Conservation (phyloP, 164 flowering plant species). For the Chloranthus sessilifolius region DNA sequence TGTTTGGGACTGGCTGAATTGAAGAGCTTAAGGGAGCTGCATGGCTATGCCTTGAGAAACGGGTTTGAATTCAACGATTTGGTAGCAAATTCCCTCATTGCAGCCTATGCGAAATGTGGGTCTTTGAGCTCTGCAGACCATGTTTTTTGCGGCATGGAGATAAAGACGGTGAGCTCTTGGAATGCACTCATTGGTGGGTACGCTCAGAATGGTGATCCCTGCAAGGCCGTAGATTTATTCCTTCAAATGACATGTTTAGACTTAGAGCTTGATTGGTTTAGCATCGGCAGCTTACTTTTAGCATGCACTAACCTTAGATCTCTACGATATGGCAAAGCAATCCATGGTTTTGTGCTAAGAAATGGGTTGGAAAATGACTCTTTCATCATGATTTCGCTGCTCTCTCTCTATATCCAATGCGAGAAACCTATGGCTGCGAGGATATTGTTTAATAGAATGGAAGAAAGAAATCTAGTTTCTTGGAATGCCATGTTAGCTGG, state of each 20-base stretch:
- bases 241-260: slow-evolving; percentile 39
- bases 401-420: slow-evolving; percentile 52
- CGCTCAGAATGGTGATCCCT: slow-evolving; percentile 59
- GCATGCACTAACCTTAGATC: slow-evolving; percentile 45
- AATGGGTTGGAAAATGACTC: slow-evolving; percentile 48
- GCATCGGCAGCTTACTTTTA: slow-evolving; percentile 54
- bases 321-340: slow-evolving; percentile 38
- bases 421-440: slow-evolving; percentile 26
- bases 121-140: slow-evolving; percentile 29
- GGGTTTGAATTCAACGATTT: slow-evolving; percentile 38
- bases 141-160: slow-evolving; percentile 32
- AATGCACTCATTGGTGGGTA: slow-evolving; percentile 62
- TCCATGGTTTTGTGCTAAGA: slow-evolving; percentile 54
- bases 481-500: slow-evolving; percentile 80
- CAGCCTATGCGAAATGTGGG: slow-evolving; percentile 73
- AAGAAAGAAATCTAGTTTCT: slow-evolving; percentile 36
- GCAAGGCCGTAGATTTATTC: slow-evolving; percentile 39
- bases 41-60: slow-evolving; percentile 51
- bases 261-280: slow-evolving; percentile 44
- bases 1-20: slow-evolving; percentile 30
- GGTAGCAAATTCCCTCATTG: slow-evolving; percentile 54
- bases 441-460: slow-evolving; percentile 35
- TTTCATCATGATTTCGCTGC: slow-evolving; percentile 42
- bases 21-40: slow-evolving; percentile 55
- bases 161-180: slow-evolving; percentile 55